These are phyloP conservation scores for Zygosaccharomyces rouxii DNA, from an alignment of 805 yeast species.

Conservation along the genomic window DNA sequence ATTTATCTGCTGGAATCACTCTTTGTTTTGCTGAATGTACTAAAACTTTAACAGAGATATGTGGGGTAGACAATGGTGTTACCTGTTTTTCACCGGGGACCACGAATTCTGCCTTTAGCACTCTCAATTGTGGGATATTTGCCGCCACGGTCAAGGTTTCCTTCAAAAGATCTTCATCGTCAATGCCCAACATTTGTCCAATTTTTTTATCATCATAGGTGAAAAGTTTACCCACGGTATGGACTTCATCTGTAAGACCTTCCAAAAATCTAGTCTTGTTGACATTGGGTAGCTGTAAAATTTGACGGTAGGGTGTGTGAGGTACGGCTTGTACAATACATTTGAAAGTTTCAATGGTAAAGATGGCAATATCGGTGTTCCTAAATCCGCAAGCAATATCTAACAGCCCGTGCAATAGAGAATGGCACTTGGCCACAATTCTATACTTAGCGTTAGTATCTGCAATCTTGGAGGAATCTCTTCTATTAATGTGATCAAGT, in stretches of 20 bases:
- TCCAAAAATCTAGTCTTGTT: conserved; percentile 41
- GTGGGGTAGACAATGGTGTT: conserved; percentile 69
- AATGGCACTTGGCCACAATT: conserved; percentile 60
- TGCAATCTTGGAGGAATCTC: conserved; percentile 33
- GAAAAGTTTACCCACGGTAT: conserved; percentile 65
- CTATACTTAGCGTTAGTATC: conserved; percentile 44
- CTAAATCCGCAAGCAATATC: conserved; percentile 82
- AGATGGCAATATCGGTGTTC: conserved; percentile 56
- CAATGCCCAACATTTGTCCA: conserved; percentile 52
- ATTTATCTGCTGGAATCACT: conserved; percentile 40
- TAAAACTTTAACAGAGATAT: conserved; percentile 68
- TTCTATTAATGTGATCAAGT: conserved; percentile 55
- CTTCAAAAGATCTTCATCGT: conserved; percentile 42
- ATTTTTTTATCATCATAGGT: conserved; percentile 55
- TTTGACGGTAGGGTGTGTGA: conserved; percentile 52
- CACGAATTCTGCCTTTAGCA: conserved; percentile 65
- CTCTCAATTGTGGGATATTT: conserved; percentile 62
- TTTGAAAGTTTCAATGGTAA: conserved; percentile 63
- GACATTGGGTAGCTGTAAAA: conserved; percentile 79
- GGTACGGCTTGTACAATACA: conserved; percentile 71
- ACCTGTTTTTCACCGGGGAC: conserved; percentile 81
- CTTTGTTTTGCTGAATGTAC: conserved; percentile 71
- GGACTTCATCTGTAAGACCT: conserved; percentile 35
- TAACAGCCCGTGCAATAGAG: conserved; percentile 61
- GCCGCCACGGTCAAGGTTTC: conserved; percentile 53